A percentile compares a stretch with the other conserved stretches of the same genome.
Evolutionary conservation across 352 stramenopile genomes (phyloP).

Genomic region (Albugo laibachii): DNA sequence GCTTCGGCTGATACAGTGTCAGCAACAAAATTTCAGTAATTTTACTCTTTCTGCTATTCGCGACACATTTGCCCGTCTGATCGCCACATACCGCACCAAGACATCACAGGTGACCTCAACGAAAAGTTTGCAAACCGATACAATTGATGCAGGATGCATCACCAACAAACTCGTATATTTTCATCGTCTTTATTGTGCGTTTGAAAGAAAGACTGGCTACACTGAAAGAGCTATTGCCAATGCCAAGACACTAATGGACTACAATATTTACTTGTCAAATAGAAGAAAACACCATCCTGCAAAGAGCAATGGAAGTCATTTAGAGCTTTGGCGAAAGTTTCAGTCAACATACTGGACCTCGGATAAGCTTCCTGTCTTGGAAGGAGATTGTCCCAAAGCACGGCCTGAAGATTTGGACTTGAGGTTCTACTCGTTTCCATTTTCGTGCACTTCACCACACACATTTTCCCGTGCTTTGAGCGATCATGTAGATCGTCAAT

Average conservation of each 20-base stretch:
- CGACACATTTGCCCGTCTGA: slow-evolving; percentile 43
- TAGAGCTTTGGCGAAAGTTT: not conserved
- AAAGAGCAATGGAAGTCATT: not conserved
- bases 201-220: slow-evolving; percentile 37
- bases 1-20: slow-evolving; percentile 23
- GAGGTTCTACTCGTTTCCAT: too few species aligned
- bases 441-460: slow-evolving; percentile 1
- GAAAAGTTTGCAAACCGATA: not conserved
- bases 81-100: slow-evolving; percentile 19
- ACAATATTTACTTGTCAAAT: slow-evolving; percentile 11
- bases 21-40: slow-evolving; percentile 37
- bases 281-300: not conserved
- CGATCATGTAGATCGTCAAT: not conserved
- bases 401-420: not conserved
- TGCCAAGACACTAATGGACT: slow-evolving; percentile 35
- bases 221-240: slow-evolving; percentile 40
- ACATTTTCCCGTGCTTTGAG: not conserved
- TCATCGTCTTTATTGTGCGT: slow-evolving; percentile 17
- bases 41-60: slow-evolving; percentile 52
- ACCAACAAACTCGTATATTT: slow-evolving; percentile 1
- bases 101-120: not conserved
- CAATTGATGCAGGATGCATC: not conserved
- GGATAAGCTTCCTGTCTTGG: not conserved
- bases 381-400: not conserved
- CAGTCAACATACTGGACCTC: too few species aligned